Base-by-base conservation (phyloP, 2,329 filamentous ascomycete species). In the Ramularia endophylla region DNA sequence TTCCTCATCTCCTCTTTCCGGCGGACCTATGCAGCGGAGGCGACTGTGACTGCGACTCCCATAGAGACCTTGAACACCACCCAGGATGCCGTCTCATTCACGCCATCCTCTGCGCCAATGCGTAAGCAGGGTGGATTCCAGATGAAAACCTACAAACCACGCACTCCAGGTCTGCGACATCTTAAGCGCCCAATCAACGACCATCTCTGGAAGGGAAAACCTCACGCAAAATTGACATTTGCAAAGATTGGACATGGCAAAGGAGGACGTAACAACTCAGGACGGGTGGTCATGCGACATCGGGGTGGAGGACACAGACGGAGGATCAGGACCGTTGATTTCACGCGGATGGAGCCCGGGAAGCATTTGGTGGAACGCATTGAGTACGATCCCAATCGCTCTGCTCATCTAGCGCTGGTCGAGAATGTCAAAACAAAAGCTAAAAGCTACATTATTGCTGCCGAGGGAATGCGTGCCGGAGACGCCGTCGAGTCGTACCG, bases 301-400 rank as follows among this genome's bases (percentile, higher is more conserved):
- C 82, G 85, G 43, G 92, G 92, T 61, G 92, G 90, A 64, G 94
- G 92, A 52, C 83, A 83, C 46, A 94, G 95, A 74, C 77, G 89
- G 59, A 82, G 92, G 60, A 94, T 98, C 68, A 76, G 94, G 46
- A 92, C 81, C 1, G 81, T 98, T 25, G 94, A 98, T 66, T 98
- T 95, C 63, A 71, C 81, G 52, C 83, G 92, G 40, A 79, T 75
- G 64, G 76, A 77, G 18, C 79, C 88, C 0, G 92, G 92, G 13
- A 81, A 85, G 50, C 92, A 97, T 56, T 67, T 82, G 12, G 90
- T 98, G 40, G 89, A 97, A 62, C 80, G 92, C 47, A 92, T 98
- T 58, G 92, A 98, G 65, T 89, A 97, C 64, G 94, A 98, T 57
- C 92, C 92, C 1, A 87, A 87, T 52, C 83, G 92, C 38, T 94